Evolutionary conservation across 2,329 filamentous ascomycete species (phyloP), one percentile per base, ranked within the genome.

Genomic region (Elsinoe fawcettii): DNA sequence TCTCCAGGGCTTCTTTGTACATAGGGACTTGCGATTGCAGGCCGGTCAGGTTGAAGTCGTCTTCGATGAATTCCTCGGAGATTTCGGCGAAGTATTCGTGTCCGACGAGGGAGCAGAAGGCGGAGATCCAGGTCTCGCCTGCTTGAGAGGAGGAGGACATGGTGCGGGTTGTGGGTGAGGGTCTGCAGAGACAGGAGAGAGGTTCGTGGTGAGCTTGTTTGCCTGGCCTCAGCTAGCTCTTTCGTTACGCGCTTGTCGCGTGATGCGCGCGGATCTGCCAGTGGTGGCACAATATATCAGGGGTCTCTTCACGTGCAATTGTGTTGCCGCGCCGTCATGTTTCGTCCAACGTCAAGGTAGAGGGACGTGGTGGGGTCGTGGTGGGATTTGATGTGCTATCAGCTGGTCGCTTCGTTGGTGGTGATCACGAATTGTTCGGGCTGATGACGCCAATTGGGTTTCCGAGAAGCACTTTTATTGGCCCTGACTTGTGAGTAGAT

Each of bases 71-170:
- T 69, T 99, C 93, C 75, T 99, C 93, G 46, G 90, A 93, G 53
- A 99, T 92, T 77, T 99, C 93, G 61, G 93, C 93, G 73, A 99
- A 99, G 76, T 97, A 99, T 74, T 99, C 93, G 71, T 99, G 93
- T 61, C 93, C 93, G 60, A 97, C 82, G 46, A 97, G 79, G 37
- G 89, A 90, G 78, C 93, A 99, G 73, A 96, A 99, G 59, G 91
- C 95, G 62, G 90, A 87, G 76, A 99, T 97, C 93, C 93, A 99
- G 57, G 91, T 95, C 77, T 99, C 93, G 64, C 80, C 78, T 43
- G 80, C 78, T 63, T 79, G 77, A 39, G 77, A 80, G 25, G 77
- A 80, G 58, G 78, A 78, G 59, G 79, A 81, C 79, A 82, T 82
- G 66, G 60, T 46, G 47, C 18, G 22, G 44, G 23, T 53, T 7